Percentiles rank a stretch among this genome's conserved stretches.
Conservation (phyloP, 306 rosid genomes). For the Inga leiocalycina region DNA sequence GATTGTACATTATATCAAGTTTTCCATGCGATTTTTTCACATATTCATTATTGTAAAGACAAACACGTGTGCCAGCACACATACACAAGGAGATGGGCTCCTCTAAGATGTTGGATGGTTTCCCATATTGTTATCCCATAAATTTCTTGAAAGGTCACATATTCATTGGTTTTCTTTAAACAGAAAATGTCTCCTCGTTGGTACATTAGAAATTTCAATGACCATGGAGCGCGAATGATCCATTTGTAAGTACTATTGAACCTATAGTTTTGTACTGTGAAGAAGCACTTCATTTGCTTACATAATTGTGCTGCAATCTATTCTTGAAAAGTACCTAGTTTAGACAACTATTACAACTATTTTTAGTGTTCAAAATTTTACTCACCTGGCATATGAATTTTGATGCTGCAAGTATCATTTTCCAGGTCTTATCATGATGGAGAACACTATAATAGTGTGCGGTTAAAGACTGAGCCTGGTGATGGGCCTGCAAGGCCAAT, state of each 20-base stretch:
- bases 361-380: conserved; percentile 5
- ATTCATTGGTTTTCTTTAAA: conserved; percentile 35
- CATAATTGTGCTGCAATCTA: background rate
- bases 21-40: conserved; percentile 24
- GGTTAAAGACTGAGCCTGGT: conserved; percentile 70
- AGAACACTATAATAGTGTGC: conserved; percentile 86
- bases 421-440: conserved; percentile 81
- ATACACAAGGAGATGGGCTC: background rate
- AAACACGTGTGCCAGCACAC: background rate
- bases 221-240: conserved; percentile 59
- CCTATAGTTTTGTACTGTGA: conserved; percentile 23
- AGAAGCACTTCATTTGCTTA: background rate
- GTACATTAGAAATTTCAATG: conserved; percentile 77
- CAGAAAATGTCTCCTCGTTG: conserved; percentile 90
- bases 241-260: conserved; percentile 71
- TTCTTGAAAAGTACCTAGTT: background rate
- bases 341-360: too few species aligned
- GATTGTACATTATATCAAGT: conserved; percentile 17
- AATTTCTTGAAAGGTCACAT: conserved; percentile 23
- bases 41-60: background rate
- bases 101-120: conserved; percentile 21
- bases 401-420: conserved; percentile 26
- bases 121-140: conserved; percentile 11
- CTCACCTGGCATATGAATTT: conserved; percentile 26
- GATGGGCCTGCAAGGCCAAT: conserved; percentile 77